Conservation (phyloP, 1,139 yeast species). For the Arxiozyma telluris region DNA sequence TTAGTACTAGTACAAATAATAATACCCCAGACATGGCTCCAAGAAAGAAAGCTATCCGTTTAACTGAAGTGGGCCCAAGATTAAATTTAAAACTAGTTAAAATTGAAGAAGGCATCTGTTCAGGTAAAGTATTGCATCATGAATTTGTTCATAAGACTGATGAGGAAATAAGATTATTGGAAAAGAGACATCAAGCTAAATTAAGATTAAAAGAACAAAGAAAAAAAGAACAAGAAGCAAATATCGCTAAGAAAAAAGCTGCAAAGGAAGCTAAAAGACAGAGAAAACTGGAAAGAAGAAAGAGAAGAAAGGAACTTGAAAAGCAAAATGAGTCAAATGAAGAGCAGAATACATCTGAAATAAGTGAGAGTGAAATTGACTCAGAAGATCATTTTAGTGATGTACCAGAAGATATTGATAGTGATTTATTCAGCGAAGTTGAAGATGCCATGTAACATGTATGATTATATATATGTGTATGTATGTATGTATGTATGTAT, state of each 20-base stretch:
- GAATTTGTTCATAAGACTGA: conserved; percentile 54
- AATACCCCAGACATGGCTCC: conserved; percentile 17
- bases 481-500: background rate
- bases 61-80: conserved; percentile 92
- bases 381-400: conserved; percentile 26
- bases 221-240: conserved; percentile 69
- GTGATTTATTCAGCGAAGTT: conserved; percentile 37
- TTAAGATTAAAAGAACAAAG: conserved; percentile 60
- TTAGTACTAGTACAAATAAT: background rate
- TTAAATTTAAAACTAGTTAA: conserved; percentile 66
- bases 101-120: conserved; percentile 84
- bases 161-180: conserved; percentile 52
- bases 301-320: conserved; percentile 31
- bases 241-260: conserved; percentile 68
- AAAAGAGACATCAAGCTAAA: conserved; percentile 56
- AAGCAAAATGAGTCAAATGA: conserved; percentile 21
- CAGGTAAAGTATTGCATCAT: conserved; percentile 85
- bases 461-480: background rate
- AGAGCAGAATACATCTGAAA: conserved; percentile 13
- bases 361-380: conserved; percentile 16
- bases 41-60: conserved; percentile 79
- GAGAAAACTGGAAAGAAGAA: conserved; percentile 56
- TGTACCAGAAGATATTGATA: conserved; percentile 36
- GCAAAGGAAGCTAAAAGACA: conserved; percentile 65
- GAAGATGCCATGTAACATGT: conserved; percentile 18